These are phyloP conservation scores for Pestalotiopsis sp. DNA, from an alignment of 2,329 filamentous ascomycete genomes.

Conservation along the genomic window DNA sequence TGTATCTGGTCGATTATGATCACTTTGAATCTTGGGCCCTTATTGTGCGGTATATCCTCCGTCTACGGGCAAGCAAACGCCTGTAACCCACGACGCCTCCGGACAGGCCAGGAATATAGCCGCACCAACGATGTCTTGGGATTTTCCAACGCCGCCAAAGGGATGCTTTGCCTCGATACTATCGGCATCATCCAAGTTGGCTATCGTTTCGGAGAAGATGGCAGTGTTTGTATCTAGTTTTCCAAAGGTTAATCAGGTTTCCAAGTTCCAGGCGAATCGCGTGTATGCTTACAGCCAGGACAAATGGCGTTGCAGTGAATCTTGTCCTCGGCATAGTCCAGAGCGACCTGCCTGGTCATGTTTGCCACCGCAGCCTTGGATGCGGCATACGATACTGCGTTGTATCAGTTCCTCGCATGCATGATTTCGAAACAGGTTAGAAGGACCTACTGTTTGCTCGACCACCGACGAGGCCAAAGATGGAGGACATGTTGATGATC, in stretches of 20 bases:
- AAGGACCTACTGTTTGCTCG: constrained; percentile 26
- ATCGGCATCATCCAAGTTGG: background rate
- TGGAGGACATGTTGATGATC: constrained; percentile 51
- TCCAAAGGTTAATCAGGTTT: background rate
- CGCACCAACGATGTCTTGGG: constrained; percentile 15
- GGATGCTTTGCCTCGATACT: constrained; percentile 11
- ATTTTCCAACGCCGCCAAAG: constrained; percentile 12
- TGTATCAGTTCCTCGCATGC: background rate
- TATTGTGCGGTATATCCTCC: constrained; percentile 10
- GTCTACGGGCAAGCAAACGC: constrained; percentile 12
- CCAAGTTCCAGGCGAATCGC: background rate
- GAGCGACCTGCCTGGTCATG: constrained; percentile 49
- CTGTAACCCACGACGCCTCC: constrained; percentile 16
- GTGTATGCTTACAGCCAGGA: constrained; percentile 43
- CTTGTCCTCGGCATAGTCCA: constrained; percentile 48
- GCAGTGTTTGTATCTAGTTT: constrained; percentile 15
- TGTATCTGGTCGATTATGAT: too few relatives aligned
- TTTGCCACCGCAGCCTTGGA: constrained; percentile 53
- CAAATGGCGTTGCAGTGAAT: constrained; percentile 58
- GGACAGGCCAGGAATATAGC: constrained; percentile 15
- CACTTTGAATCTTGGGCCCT: too few relatives aligned
- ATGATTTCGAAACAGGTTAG: background rate
- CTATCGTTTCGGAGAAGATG: constrained; percentile 17
- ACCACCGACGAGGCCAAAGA: constrained; percentile 41
- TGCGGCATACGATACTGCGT: constrained; percentile 42